These are phyloP conservation scores for Peronospora farinosa DNA, from an alignment of 352 stramenopile species.

Conservation along the genomic window DNA sequence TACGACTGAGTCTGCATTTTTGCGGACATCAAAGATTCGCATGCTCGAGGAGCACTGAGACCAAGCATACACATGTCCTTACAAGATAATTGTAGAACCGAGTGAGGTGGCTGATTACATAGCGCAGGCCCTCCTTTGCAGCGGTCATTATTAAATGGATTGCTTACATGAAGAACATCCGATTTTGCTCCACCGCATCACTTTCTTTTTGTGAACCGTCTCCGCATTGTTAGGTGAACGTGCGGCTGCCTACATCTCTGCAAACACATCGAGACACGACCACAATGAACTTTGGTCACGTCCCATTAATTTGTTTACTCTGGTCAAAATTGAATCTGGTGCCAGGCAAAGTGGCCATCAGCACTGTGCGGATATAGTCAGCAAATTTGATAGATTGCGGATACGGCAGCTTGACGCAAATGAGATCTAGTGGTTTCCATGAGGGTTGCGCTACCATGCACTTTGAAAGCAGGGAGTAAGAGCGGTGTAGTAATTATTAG, in stretches of 20 bases:
- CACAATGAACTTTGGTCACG: background rate
- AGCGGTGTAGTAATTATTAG: background rate
- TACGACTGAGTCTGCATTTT: background rate
- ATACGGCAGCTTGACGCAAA: constrained; percentile 5
- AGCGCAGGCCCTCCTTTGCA: constrained; percentile 12
- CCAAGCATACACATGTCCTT: no score
- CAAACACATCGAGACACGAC: constrained; percentile 20
- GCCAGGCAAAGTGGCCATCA: constrained; percentile 3
- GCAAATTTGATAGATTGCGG: constrained; percentile 6
- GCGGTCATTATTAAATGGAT: constrained; percentile 4
- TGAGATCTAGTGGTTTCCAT: no score
- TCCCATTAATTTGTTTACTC: constrained; percentile 3
- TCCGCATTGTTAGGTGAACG: constrained; percentile 18
- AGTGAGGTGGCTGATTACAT: constrained; percentile 4
- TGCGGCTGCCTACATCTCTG: constrained; percentile 14
- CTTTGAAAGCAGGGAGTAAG: constrained; percentile 9
- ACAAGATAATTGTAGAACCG: background rate
- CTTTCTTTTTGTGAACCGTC: constrained; percentile 16
- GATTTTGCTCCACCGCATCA: constrained; percentile 13
- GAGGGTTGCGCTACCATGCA: no score
- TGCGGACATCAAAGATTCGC: no score
- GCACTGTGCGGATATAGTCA: constrained; percentile 9
- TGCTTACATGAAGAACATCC: constrained; percentile 8
- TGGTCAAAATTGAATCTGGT: constrained; percentile 7
- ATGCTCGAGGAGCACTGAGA: no score